These are phyloP conservation scores for Fusarium sp. DNA, from an alignment of 2,329 filamentous ascomycete species.

Conservation along the genomic window DNA sequence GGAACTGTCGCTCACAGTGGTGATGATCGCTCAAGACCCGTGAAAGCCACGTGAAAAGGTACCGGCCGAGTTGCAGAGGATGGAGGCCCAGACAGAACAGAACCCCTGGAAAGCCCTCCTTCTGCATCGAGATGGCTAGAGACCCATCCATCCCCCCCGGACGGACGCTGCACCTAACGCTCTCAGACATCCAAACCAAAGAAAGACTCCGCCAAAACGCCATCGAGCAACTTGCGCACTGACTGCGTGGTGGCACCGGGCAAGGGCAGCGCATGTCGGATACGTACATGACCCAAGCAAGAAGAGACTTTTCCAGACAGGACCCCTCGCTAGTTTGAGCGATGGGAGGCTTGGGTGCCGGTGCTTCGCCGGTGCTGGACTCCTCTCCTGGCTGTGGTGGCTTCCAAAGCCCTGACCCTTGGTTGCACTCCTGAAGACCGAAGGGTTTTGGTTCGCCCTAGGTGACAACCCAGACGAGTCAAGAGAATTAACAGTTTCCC, in stretches of 20 bases:
- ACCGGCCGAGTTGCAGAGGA: slow-evolving; percentile 35
- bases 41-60: slow-evolving; percentile 43
- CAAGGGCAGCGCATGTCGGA: slow-evolving; percentile 24
- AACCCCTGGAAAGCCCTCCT: slow-evolving; percentile 31
- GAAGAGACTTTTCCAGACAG: slow-evolving; percentile 20
- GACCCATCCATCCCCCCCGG: slow-evolving; percentile 16
- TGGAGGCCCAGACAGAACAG: slow-evolving; percentile 6
- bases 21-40: slow-evolving; percentile 31
- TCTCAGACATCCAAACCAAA: slow-evolving; percentile 3
- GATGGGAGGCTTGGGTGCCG: slow-evolving; percentile 8
- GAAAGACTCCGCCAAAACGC: slow-evolving; percentile 29
- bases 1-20: background rate
- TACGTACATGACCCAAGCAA: slow-evolving; percentile 23
- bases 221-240: slow-evolving; percentile 31
- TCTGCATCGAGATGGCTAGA: background rate
- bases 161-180: slow-evolving; percentile 14
- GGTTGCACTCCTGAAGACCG: slow-evolving; percentile 13
- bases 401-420: slow-evolving; percentile 16
- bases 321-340: slow-evolving; percentile 9
- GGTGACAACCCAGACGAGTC: slow-evolving; percentile 24
- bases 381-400: background rate
- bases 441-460: slow-evolving; percentile 3
- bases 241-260: slow-evolving; percentile 32
- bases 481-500: slow-evolving; percentile 28
- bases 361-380: slow-evolving; percentile 1